Base-by-base conservation (phyloP, 768 basidiomycete species). In the Termitomyces sp. region DNA sequence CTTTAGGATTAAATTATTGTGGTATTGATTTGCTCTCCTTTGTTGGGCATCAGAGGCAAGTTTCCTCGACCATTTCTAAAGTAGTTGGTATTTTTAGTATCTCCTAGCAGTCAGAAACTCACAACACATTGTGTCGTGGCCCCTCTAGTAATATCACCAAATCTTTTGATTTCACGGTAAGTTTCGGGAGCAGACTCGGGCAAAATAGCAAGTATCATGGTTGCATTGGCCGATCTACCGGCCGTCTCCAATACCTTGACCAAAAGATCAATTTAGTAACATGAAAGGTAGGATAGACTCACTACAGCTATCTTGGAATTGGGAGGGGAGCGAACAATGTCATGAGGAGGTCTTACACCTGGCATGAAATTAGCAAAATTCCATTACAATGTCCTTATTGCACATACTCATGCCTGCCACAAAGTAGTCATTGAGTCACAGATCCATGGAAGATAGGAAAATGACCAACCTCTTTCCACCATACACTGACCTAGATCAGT, bases 51-150 rank as follows among this genome's bases (percentile, higher is more conserved):
- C 63, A 16, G 39, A 58, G 2, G 57, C 49, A 13, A 73, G 66
- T 56, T 72, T 75, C 39, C 49, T 24, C 7, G 68, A 66, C 71
- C 72, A 75, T 53, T 69, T 67, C 73, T 75, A 42, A 35, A 16
- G 13, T 38, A 4, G 7, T 48, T 18, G 18, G 54, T 42, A 40
- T 15, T 22, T 18, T 32, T 38, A 45, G 18, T 12, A 45, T n/a
- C 32, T n/a, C 7, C 18, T 7, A 46, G 16, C 15, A n/a, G 16
- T 9, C 8, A 40, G 5, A 32, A 65, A 46, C 78, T 75, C 71
- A 86, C 86, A 54, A 90, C 65, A 67, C 89, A 89, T 51, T 90
- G 88, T 0, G 88, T 89, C 0, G 81, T 79, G 1, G 88, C 79
- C 9, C 89, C 88, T 18, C 24, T 78, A 73, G 55, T 81, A 77